Evolutionary conservation across 768 basidiomycete genomes (phyloP).

Genomic region (Lactarius hengduanensis): DNA sequence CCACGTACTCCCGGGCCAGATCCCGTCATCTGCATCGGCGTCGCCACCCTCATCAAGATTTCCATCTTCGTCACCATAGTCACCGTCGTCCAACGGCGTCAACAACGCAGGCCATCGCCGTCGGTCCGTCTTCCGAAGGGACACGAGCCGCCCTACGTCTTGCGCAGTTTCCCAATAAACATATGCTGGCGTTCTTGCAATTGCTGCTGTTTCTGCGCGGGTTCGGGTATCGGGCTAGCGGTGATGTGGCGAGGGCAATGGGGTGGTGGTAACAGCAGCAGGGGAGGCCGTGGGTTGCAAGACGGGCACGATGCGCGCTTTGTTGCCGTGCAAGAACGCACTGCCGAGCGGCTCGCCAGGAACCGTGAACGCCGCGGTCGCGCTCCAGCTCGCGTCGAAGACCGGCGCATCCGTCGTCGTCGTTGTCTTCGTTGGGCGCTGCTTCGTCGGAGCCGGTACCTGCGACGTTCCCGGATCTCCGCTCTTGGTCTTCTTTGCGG

Average conservation of each 20-base stretch:
- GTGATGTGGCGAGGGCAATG: neutral
- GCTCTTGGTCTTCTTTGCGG: too few relatives aligned
- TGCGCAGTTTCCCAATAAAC: constrained; percentile 14
- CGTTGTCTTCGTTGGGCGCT: too few relatives aligned
- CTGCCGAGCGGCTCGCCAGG: neutral
- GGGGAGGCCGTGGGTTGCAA: neutral
- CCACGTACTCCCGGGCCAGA: constrained; percentile 17
- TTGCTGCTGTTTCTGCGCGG: neutral
- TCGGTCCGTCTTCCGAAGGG: neutral
- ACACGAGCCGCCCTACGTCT: constrained; percentile 12
- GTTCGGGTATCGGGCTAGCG: neutral
- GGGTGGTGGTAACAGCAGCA: neutral
- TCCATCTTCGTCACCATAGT: neutral
- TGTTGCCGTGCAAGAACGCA: neutral
- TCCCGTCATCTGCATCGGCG: neutral
- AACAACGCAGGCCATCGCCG: too few relatives aligned
- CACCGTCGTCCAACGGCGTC: too few relatives aligned
- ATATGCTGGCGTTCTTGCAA: neutral
- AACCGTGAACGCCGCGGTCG: too few relatives aligned
- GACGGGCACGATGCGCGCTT: neutral
- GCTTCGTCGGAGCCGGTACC: neutral
- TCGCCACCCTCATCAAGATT: neutral
- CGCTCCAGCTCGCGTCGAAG: too few relatives aligned
- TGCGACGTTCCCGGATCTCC: too few relatives aligned
- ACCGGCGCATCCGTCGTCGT: too few relatives aligned